Conservation (phyloP, 768 basidiomycete genomes). For the Lactarius sanguifluus region DNA sequence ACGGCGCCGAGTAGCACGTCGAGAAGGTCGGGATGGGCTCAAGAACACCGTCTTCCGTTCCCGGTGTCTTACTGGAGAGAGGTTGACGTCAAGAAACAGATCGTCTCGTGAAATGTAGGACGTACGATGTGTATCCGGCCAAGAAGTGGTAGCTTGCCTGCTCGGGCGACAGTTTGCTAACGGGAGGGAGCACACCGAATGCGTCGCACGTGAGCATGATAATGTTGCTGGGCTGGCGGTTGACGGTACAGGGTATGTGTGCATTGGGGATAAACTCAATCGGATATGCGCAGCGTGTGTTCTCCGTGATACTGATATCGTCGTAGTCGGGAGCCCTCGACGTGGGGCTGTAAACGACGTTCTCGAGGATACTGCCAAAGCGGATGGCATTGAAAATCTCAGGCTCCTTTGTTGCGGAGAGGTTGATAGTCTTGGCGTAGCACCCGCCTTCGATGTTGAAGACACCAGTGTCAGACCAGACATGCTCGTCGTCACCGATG, state of each 20-base stretch:
- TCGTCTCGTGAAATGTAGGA: conserved; percentile 17
- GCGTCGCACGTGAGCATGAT: conserved; percentile 98
- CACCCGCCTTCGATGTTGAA: conserved; percentile 99
- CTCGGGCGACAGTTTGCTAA: conserved; percentile 86
- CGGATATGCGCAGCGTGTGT: conserved; percentile 98
- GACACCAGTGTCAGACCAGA: conserved; percentile 98
- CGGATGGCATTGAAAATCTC: conserved; percentile 95
- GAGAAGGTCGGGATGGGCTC: conserved; percentile 99
- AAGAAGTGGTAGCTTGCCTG: conserved; percentile 99
- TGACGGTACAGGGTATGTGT: conserved; percentile 86
- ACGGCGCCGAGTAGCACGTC: conserved; percentile 98
- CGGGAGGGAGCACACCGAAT: conserved; percentile 96
- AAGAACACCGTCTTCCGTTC: conserved; percentile 95
- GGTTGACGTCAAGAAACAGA: conserved; percentile 20
- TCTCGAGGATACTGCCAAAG: conserved; percentile 97
- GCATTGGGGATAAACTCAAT: conserved; percentile 98
- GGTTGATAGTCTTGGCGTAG: conserved; percentile 97
- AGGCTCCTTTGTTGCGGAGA: conserved; percentile 96
- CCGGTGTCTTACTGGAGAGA: conserved; percentile 84
- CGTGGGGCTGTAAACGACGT: conserved; percentile 92
- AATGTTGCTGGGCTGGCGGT: conserved; percentile 88
- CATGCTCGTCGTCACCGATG: conserved; percentile 99
- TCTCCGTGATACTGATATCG: conserved; percentile 96
- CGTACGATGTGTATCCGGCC: conserved; percentile 92
- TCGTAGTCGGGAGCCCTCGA: conserved; percentile 90